Evolutionary conservation across 108 stramenopile species (phyloP), one percentile per base, ranked within the genome.

Genomic region (Fragilariopsis cylindrus): DNA sequence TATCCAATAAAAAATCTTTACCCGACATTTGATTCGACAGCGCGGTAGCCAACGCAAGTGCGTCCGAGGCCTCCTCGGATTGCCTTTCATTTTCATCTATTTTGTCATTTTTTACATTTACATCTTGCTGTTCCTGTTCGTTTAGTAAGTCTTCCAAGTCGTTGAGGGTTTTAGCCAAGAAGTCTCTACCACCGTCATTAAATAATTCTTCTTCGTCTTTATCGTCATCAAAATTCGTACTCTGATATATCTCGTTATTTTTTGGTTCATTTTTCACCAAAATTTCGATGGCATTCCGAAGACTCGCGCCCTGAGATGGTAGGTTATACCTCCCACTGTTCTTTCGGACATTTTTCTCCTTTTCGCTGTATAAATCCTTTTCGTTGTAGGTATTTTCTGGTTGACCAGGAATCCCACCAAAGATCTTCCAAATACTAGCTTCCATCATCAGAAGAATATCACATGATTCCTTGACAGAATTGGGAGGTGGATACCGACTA

Each of bases 371-470:
- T 3, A 45, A 42, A n/a, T 45, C 46, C 3, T 7, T 43, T 4
- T 9, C 41, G 43, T 63, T 43, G 4, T 8, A 5, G 1, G 15
- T 21, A 50, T n/a, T 44, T 8, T 48, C 41, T 40, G 50, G 18
- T n/a, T 18, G 49, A 52, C 67, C 45, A 5, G 67, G 48, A 11
- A 50, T 52, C 6, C 8, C 18, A 48, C 39, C 47, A 19, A 68
- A 68, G 40, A 68, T 52, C 19, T 68, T 68, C 67, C 67, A 68
- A 68, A 68, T 68, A 68, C 67, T 68, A 9, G 48, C 21, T 19
- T 52, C 67, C 67, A 68, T 68, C 67, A 68, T 19, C 4, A 68
- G 21, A 49, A 68, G 42, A 8, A 68, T 68, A 30, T 68, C 15
- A 40, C 58, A 60, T 0, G 58, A 9, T 43, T 63, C 62, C 8